Percentiles rank a stretch among this genome's conserved stretches.
Conservation (phyloP, 1,284 basidiomycete species). For the Anthracocystis walkeri region DNA sequence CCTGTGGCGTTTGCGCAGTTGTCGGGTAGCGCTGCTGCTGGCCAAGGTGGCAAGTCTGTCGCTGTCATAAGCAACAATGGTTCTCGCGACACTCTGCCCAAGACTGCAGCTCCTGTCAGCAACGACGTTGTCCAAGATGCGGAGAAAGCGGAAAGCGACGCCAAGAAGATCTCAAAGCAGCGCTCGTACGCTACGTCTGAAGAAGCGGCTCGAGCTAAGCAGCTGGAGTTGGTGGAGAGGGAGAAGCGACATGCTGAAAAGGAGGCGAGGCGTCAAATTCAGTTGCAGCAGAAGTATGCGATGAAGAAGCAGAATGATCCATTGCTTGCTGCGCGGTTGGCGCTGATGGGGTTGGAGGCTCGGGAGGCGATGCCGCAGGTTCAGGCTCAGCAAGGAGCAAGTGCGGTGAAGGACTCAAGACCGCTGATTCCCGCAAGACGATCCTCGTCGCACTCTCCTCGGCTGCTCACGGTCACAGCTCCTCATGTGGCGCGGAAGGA, state of each 20-base stretch:
- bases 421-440: conserved; percentile 10
- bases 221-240: conserved; percentile 35
- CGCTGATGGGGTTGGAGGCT: conserved; percentile 46
- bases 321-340: conserved; percentile 50
- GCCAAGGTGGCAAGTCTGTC: too few relatives aligned
- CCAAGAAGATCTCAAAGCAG: conserved; percentile 19
- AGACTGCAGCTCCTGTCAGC: background rate
- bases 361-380: conserved; percentile 13
- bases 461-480: background rate
- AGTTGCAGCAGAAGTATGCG: conserved; percentile 49
- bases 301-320: conserved; percentile 56
- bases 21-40: background rate
- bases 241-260: conserved; percentile 35
- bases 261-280: conserved; percentile 39
- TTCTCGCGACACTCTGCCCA: background rate
- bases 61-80: too few relatives aligned
- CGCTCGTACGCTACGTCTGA: conserved; percentile 50
- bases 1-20: background rate
- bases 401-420: conserved; percentile 4
- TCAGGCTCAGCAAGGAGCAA: background rate
- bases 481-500: conserved; percentile 9
- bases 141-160: conserved; percentile 4
- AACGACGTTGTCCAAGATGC: too few relatives aligned
- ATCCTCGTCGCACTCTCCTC: conserved; percentile 1
- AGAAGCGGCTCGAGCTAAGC: conserved; percentile 51